Percentiles rank a stretch among this genome's conserved stretches.
Conservation (phyloP, 805 yeast species). For the Starmera dryadoides region DNA sequence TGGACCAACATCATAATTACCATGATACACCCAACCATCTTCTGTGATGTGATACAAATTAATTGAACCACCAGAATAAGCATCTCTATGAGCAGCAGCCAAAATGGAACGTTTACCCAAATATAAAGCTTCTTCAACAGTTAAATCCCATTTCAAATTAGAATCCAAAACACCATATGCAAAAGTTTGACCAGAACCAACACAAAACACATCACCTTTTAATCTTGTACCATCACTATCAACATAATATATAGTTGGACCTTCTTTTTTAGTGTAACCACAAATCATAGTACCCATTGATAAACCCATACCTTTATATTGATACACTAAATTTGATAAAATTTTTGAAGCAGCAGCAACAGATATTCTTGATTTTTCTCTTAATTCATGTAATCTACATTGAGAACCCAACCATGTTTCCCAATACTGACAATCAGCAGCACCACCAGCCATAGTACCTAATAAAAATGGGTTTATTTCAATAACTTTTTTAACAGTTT, state of each 20-base stretch:
- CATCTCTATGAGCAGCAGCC: conserved; percentile 98
- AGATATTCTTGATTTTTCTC: conserved; percentile 90
- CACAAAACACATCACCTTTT: conserved; percentile 92
- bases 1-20: conserved; percentile 88
- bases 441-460: conserved; percentile 99
- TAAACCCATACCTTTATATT: conserved; percentile 96
- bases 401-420: conserved; percentile 98
- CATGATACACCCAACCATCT: conserved; percentile 92
- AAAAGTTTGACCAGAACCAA: conserved; percentile 98
- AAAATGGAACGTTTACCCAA: conserved; percentile 92
- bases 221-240: conserved; percentile 96
- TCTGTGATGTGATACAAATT: conserved; percentile 91
- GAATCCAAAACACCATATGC: conserved; percentile 98
- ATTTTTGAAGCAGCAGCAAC: conserved; percentile 97
- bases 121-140: conserved; percentile 89
- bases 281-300: conserved; percentile 99
- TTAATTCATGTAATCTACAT: conserved; percentile 88
- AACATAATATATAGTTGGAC: conserved; percentile 92
- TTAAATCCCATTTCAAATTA: conserved; percentile 83
- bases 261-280: conserved; percentile 92
- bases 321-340: conserved; percentile 80
- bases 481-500: conserved; percentile 94
- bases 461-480: conserved; percentile 91
- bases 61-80: conserved; percentile 94
- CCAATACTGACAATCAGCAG: conserved; percentile 99